A percentile compares a stretch with the other conserved stretches of the same genome.
Conservation (phyloP, 2,329 filamentous ascomycete genomes). For the Claviceps fusiformis region DNA sequence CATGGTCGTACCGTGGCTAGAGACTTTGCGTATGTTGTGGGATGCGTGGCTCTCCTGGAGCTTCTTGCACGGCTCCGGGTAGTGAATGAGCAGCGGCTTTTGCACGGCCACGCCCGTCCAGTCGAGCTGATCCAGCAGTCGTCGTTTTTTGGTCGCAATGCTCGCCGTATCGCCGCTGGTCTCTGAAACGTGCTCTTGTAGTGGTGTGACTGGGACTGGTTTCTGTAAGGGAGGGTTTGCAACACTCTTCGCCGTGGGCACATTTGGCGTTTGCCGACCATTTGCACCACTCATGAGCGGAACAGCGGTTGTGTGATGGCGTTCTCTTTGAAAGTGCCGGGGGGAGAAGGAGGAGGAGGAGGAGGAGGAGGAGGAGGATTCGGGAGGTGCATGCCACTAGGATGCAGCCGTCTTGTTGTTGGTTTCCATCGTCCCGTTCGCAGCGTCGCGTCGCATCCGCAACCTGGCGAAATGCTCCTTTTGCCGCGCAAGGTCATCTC, state of each 20-base stretch:
- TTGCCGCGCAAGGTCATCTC: conserved; percentile 21
- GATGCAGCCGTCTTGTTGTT: neutral
- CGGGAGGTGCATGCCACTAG: neutral
- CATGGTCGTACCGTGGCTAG: neutral
- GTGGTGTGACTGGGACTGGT: neutral
- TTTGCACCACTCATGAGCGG: conserved; percentile 1
- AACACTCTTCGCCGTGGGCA: neutral
- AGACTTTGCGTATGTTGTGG: neutral
- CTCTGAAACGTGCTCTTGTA: neutral
- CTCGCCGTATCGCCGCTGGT: neutral
- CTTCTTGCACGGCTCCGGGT: conserved; percentile 8
- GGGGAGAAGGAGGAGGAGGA: neutral
- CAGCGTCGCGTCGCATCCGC: conserved; percentile 10
- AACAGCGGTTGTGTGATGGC: neutral
- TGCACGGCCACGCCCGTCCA: conserved; percentile 21
- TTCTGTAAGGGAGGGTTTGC: neutral
- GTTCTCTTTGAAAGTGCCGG: neutral
- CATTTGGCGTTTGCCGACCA: neutral
- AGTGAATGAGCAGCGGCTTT: conserved; percentile 14
- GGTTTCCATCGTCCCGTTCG: neutral
- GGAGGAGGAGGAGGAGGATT: neutral
- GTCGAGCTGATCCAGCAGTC: conserved; percentile 14
- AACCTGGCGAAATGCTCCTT: conserved; percentile 25
- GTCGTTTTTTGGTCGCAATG: conserved; percentile 13
- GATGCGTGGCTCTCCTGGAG: neutral